phyloP scores from a whole-genome alignment of 78 protist genomes.

The Dictyostelium discoideum region DNA sequence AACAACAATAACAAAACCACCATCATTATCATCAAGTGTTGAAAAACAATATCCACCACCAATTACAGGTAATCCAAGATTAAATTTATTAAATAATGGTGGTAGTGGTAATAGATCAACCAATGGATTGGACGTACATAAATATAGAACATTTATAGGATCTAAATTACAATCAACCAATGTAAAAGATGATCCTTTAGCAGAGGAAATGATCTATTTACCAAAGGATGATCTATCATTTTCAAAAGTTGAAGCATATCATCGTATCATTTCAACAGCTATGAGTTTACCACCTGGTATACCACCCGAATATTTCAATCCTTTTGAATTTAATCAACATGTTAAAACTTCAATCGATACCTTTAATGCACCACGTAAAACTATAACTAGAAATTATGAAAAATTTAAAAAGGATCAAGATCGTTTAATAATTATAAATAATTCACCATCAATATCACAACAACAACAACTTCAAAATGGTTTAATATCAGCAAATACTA shows the following conservation, averaged over 20 bases:
- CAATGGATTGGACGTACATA: constrained; percentile 7
- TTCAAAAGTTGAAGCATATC: not conserved
- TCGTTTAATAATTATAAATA: constrained; percentile 13
- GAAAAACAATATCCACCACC: constrained; percentile 2
- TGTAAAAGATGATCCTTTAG: constrained; percentile 37
- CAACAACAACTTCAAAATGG: not conserved
- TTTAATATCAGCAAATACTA: not conserved
- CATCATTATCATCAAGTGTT: not conserved
- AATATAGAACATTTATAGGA: constrained; percentile 37
- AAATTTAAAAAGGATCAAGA: constrained; percentile 38
- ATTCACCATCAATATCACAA: not conserved
- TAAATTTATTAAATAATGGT: constrained; percentile 10
- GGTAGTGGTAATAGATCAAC: not conserved
- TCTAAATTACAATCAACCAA: not conserved
- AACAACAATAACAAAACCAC: not conserved
- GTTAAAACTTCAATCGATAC: constrained; percentile 32
- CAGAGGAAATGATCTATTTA: not conserved
- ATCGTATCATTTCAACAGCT: constrained; percentile 6
- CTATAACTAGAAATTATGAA: constrained; percentile 14
- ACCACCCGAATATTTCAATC: not conserved
- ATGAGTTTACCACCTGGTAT: not conserved
- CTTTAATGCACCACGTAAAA: constrained; percentile 44
- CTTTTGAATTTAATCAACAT: not conserved
- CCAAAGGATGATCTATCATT: constrained; percentile 54
- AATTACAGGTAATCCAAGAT: constrained; percentile 8